Conservation (phyloP, 345 rosid genomes). For the Odontarrhena argentea region DNA sequence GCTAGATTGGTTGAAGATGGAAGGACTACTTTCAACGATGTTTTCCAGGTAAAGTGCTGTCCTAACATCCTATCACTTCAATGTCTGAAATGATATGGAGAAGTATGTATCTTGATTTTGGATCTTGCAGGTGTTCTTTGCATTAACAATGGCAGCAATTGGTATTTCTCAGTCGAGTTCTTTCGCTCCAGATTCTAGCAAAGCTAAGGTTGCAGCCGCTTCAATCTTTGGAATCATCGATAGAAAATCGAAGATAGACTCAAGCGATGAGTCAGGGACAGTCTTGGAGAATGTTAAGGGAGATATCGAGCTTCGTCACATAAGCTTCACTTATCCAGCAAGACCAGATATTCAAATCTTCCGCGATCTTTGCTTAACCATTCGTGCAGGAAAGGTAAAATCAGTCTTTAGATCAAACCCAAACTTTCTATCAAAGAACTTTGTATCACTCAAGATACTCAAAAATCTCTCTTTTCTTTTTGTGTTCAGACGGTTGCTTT, state of each 20-base stretch:
- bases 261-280: constrained; percentile 56
- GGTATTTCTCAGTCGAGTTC: constrained; percentile 65
- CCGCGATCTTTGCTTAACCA: constrained; percentile 56
- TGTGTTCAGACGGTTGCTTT: constrained; percentile 62
- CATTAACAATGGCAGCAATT: constrained; percentile 56
- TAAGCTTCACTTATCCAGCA: constrained; percentile 67
- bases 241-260: constrained; percentile 59
- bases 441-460: not conserved
- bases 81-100: too few relatives aligned
- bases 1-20: constrained; percentile 64
- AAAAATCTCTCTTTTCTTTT: not conserved
- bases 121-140: constrained; percentile 63
- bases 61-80: not conserved
- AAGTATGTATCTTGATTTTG: not conserved
- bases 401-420: not conserved
- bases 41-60: constrained; percentile 51
- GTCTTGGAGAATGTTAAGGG: constrained; percentile 55
- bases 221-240: constrained; percentile 69
- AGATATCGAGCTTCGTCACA: constrained; percentile 58
- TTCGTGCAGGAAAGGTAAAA: constrained; percentile 63
- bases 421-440: not conserved
- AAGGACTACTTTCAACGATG: constrained; percentile 52
- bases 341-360: constrained; percentile 73
- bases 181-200: constrained; percentile 55
- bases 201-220: constrained; percentile 63